Conservation (phyloP, 192 early-diverging fungal species). For the Powellomyces hirtus region DNA sequence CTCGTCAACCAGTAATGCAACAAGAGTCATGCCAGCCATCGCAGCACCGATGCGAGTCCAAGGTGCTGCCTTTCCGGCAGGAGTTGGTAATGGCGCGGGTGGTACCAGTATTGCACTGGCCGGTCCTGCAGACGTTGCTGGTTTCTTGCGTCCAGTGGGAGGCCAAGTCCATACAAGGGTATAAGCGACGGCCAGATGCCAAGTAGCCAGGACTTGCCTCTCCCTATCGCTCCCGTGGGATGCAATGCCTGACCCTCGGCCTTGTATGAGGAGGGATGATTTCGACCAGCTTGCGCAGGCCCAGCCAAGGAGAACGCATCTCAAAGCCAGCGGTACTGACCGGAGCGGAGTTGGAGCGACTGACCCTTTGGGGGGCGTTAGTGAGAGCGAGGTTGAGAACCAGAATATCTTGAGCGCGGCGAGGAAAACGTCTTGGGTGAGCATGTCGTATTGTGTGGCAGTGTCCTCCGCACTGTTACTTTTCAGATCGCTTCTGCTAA, state of each 20-base stretch:
- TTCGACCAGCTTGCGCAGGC: slow-evolving; percentile 11
- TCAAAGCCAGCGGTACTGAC: neutral
- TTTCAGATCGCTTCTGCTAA: no score
- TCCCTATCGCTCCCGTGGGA: neutral
- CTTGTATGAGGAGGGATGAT: slow-evolving; percentile 11
- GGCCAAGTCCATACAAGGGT: neutral
- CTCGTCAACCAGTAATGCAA: slow-evolving; percentile 6
- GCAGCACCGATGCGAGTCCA: neutral
- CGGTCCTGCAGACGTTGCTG: no score
- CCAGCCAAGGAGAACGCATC: slow-evolving; percentile 1
- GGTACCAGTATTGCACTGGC: no score
- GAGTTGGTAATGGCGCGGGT: no score
- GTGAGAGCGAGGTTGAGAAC: slow-evolving; percentile 12
- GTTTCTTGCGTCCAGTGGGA: neutral
- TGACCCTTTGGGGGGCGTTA: neutral
- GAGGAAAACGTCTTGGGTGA: slow-evolving; percentile 7
- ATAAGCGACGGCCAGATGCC: slow-evolving; percentile 15
- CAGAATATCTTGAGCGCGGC: neutral
- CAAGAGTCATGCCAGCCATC: neutral
- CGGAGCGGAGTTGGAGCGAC: neutral
- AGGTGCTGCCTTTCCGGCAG: no score
- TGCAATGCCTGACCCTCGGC: neutral
- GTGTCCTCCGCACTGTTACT: no score
- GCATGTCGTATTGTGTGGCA: no score
- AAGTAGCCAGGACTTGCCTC: neutral